Conservation (phyloP, 1,139 yeast genomes). For the Blastobotrys illinoisensis region DNA sequence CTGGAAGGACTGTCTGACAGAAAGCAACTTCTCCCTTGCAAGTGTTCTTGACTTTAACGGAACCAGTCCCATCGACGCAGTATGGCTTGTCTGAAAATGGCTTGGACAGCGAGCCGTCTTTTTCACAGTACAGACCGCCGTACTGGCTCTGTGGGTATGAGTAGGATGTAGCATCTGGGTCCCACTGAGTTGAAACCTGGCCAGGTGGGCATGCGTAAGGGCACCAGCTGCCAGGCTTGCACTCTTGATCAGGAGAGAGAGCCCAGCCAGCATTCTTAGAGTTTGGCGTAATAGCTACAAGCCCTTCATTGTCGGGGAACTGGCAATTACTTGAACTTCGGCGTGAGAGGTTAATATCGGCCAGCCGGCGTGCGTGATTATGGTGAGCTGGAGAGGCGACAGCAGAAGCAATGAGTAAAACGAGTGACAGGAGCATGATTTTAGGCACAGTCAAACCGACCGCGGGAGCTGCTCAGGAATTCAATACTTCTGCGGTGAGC, state of each 20-base stretch:
- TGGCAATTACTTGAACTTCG: constrained; percentile 37
- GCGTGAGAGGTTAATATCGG: neutral
- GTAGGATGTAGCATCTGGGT: constrained; percentile 70
- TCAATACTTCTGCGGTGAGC: neutral
- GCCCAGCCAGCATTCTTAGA: constrained; percentile 82
- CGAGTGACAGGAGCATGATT: neutral
- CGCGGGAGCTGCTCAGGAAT: neutral
- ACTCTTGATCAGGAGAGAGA: constrained; percentile 67
- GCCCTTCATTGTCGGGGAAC: constrained; percentile 60
- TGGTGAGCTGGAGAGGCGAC: neutral
- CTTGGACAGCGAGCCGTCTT: constrained; percentile 59
- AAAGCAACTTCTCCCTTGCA: constrained; percentile 55
- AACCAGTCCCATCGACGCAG: constrained; percentile 70
- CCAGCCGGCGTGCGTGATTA: neutral
- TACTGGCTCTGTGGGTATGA: constrained; percentile 76
- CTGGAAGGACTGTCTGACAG: constrained; percentile 91
- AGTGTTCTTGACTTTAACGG: constrained; percentile 55
- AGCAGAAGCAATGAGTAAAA: neutral
- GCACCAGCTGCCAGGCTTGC: constrained; percentile 71
- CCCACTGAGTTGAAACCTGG: constrained; percentile 65
- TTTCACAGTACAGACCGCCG: constrained; percentile 77
- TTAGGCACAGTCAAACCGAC: neutral
- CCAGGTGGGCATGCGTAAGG: constrained; percentile 90
- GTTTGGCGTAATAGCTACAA: constrained; percentile 59
- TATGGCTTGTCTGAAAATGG: constrained; percentile 55